phyloP scores from a whole-genome alignment of 192 early-diverging fungal species.

The Podila epicladia region DNA sequence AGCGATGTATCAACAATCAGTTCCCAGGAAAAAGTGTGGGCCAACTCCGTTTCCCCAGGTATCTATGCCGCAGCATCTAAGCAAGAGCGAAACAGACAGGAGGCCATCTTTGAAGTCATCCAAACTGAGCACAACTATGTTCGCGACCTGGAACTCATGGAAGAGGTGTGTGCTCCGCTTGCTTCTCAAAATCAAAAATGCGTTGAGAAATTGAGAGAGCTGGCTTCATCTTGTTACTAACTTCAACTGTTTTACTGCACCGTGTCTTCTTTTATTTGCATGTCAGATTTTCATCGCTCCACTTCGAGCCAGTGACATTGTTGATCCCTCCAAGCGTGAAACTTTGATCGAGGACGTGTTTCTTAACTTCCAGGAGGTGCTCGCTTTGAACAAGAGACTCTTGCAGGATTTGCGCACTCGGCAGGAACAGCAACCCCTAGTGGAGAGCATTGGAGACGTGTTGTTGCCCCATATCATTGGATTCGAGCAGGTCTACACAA shows the following conservation, averaged over 20 bases:
- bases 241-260: neutral
- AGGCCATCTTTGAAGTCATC: slow-evolving; percentile 94
- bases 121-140: slow-evolving; percentile 93
- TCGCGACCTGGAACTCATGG: slow-evolving; percentile 84
- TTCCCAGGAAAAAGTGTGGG: slow-evolving; percentile 46
- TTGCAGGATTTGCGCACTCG: slow-evolving; percentile 66
- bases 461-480: slow-evolving; percentile 73
- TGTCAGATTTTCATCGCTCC: slow-evolving; percentile 69
- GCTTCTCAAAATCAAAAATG: neutral
- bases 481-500: slow-evolving; percentile 76
- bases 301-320: slow-evolving; percentile 68
- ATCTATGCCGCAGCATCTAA: slow-evolving; percentile 38
- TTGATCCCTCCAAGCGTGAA: slow-evolving; percentile 68
- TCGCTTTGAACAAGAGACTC: slow-evolving; percentile 68
- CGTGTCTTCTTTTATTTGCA: slow-evolving; percentile 1
- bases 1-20: slow-evolving; percentile 32
- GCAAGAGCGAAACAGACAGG: slow-evolving; percentile 88
- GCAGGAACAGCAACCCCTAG: slow-evolving; percentile 73
- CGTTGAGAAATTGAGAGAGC: neutral
- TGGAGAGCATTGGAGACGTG: slow-evolving; percentile 86
- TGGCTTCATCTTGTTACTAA: neutral
- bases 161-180: slow-evolving; percentile 73
- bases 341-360: slow-evolving; percentile 82
- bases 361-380: slow-evolving; percentile 73
- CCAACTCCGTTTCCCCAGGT: slow-evolving; percentile 41